Conservation (phyloP, 2,329 filamentous ascomycete genomes). For the Lecanicillium sp. region DNA sequence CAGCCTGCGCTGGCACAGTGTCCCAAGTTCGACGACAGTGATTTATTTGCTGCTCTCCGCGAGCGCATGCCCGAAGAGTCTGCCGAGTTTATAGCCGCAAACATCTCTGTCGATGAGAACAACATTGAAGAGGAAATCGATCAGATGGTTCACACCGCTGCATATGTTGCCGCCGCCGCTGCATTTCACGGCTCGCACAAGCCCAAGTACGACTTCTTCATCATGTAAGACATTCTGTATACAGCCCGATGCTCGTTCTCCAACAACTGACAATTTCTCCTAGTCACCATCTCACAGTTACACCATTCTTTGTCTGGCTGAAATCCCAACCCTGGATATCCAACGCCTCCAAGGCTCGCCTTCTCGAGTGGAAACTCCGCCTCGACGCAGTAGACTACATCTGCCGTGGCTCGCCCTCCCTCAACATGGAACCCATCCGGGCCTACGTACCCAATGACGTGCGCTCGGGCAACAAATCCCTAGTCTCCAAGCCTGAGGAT, state of each 20-base stretch:
- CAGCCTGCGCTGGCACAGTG: conserved; percentile 49
- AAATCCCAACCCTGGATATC: conserved; percentile 54
- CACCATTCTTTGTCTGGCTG: conserved; percentile 67
- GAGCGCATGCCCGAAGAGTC: conserved; percentile 54
- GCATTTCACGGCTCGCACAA: conserved; percentile 56
- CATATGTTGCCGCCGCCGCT: conserved; percentile 41
- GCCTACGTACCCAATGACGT: conserved; percentile 46
- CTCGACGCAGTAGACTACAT: conserved; percentile 68
- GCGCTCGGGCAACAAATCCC: conserved; percentile 17
- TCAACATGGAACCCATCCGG: conserved; percentile 50
- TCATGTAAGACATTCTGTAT: conserved; percentile 35
- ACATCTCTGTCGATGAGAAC: conserved; percentile 46
- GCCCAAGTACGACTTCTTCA: conserved; percentile 74
- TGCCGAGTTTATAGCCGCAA: conserved; percentile 44
- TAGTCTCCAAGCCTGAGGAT: conserved; percentile 35
- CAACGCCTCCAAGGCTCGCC: conserved; percentile 49
- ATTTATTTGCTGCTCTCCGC: conserved; percentile 62
- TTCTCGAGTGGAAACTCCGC: conserved; percentile 77
- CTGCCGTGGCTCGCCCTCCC: conserved; percentile 53
- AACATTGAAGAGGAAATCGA: conserved; percentile 46
- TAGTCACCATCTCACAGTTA: conserved; percentile 67
- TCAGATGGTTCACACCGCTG: conserved; percentile 60
- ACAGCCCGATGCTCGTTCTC: no score
- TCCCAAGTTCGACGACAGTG: conserved; percentile 47
- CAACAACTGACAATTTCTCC: background rate